phyloP scores from a whole-genome alignment of 2,329 filamentous ascomycete species.

The Fusarium duplospermum region DNA sequence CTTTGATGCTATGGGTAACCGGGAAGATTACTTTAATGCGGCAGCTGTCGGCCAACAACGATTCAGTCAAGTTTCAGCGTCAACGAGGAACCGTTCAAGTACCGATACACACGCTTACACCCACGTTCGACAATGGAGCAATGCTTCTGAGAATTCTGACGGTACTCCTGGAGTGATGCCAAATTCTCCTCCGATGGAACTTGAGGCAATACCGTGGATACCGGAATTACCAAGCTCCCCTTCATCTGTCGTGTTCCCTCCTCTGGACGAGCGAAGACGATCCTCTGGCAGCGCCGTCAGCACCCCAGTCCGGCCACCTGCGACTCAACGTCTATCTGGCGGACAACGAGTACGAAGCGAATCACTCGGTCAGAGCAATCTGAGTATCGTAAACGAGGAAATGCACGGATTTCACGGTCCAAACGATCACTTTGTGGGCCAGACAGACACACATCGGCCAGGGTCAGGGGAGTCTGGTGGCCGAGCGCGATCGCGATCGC shows the following conservation, averaged over 20 bases:
- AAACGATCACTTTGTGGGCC: constrained; percentile 52
- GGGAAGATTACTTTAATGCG: constrained; percentile 47
- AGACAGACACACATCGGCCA: constrained; percentile 49
- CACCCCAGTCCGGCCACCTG: constrained; percentile 37
- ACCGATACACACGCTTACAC: constrained; percentile 53
- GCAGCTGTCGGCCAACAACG: constrained; percentile 17
- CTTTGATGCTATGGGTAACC: constrained; percentile 42
- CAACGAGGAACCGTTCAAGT: constrained; percentile 46
- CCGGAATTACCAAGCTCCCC: constrained; percentile 52
- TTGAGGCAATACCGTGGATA: constrained; percentile 50
- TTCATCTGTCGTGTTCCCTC: constrained; percentile 27
- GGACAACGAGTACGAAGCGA: constrained; percentile 42
- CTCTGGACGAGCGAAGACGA: constrained; percentile 41
- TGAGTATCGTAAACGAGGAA: constrained; percentile 56
- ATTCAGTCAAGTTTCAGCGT: constrained; percentile 37
- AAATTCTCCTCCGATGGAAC: constrained; percentile 45
- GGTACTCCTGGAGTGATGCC: constrained; percentile 43
- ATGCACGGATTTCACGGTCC: constrained; percentile 63
- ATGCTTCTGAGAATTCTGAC: constrained; percentile 57
- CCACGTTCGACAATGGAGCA: constrained; percentile 57
- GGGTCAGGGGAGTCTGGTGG: constrained; percentile 27
- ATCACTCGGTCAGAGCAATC: constrained; percentile 34
- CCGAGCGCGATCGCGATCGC: not conserved
- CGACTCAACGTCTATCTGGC: constrained; percentile 44
- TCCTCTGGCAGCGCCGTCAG: constrained; percentile 41